These are phyloP conservation scores for Cordyceps militaris DNA, from an alignment of 2,329 filamentous ascomycete species.

Conservation along the genomic window DNA sequence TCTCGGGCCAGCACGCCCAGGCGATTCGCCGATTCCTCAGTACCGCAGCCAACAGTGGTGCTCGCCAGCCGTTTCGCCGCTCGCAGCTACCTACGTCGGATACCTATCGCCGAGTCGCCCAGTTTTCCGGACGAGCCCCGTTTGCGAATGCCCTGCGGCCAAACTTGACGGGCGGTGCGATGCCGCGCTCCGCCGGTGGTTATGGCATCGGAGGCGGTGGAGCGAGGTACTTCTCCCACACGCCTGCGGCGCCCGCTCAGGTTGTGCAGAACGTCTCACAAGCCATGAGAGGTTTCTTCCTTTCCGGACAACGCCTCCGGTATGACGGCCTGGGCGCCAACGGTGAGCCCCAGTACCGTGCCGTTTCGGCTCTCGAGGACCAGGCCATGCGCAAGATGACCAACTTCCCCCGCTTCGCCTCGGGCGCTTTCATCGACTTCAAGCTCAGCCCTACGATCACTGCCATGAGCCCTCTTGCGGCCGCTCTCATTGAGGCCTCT, in stretches of 20 bases:
- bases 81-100: constrained; percentile 42
- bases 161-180: constrained; percentile 80
- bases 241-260: constrained; percentile 76
- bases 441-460: constrained; percentile 83
- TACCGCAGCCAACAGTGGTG: constrained; percentile 23
- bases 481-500: constrained; percentile 41
- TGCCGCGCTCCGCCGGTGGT: constrained; percentile 82
- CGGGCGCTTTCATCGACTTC: constrained; percentile 86
- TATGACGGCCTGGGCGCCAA: constrained; percentile 71
- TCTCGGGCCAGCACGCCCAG: constrained; percentile 34
- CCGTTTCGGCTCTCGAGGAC: constrained; percentile 68
- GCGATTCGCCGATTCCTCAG: constrained; percentile 46
- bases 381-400: constrained; percentile 63
- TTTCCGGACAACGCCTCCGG: constrained; percentile 82
- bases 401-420: constrained; percentile 44
- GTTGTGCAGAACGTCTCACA: constrained; percentile 94
- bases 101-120: constrained; percentile 45
- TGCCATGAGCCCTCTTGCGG: constrained; percentile 66
- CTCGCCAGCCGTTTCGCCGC: constrained; percentile 34
- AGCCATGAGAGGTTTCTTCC: constrained; percentile 82
- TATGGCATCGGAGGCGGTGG: constrained; percentile 70
- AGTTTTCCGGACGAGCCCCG: constrained; percentile 67
- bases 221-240: constrained; percentile 84
- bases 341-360: constrained; percentile 73
- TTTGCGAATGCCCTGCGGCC: constrained; percentile 86